Evolutionary conservation across 2,329 filamentous ascomycete genomes (phyloP), one percentile per base, ranked within the genome.

Genomic region (Amphichorda felina): DNA sequence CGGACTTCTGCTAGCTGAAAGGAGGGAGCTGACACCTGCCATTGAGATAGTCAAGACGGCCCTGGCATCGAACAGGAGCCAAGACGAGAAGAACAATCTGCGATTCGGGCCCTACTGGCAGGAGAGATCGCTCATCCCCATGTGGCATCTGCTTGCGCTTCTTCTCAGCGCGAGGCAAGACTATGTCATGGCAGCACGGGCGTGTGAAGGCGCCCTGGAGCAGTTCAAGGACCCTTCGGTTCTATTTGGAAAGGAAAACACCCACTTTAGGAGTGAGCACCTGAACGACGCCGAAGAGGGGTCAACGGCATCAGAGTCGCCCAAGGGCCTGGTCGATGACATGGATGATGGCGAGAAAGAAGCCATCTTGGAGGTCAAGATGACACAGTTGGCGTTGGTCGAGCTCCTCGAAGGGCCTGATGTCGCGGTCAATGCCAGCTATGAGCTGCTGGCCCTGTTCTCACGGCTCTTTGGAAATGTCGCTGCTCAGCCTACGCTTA

Each of bases 111-210:
- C 63, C 2, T 72, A 68, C 43, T 75, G 69, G 70, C 68, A 75
- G 38, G 78, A 86, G 51, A 66, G 75, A 32, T 68, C 72, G 6
- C 58, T 79, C 24, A 77, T 96, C 17, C 80, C 88, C 3, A 59
- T 95, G 17, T 95, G 91, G 88, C 91, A 98, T 62, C 68, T 98
- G 13, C 68, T 98, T 32, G 80, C 86, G 1, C 67, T 98, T 17
- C 66, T 96, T 16, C 61, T 96, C 21, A 94, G 85, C 44, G 85
- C 87, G 1, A 78, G 83, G 43, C 82, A 94, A 44, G 87, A 95
- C 42, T 94, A 83, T 47, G 64, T 75, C 34, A 81, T 83, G 54
- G 88, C 91, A 2, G 72, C 75, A 19, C 79, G 80, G 48, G 81
- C 87, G 22, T 96, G 88, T 46, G 86, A 94, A 51, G 87, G 85